Conservation (phyloP, 1,284 basidiomycete genomes). For the Malassezia pachydermatis region DNA sequence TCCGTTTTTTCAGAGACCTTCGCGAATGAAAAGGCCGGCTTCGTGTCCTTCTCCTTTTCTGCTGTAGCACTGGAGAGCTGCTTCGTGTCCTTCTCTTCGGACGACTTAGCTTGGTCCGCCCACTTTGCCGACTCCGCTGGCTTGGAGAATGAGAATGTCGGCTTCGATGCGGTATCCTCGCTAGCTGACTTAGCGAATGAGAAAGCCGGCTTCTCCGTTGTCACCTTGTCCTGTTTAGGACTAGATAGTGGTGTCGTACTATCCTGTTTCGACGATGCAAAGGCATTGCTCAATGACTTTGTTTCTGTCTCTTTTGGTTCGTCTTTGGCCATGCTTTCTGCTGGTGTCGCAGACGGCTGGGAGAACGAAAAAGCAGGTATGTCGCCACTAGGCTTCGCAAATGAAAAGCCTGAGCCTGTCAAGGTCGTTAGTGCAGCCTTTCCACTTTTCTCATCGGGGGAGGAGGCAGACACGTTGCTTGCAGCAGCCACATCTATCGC, state of each 20-base stretch:
- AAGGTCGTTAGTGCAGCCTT: too few species aligned
- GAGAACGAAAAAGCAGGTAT: too few species aligned
- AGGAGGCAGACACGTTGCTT: too few species aligned
- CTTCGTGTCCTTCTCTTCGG: too few species aligned
- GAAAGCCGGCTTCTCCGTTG: not conserved
- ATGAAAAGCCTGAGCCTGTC: too few species aligned
- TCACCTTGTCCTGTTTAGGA: not conserved
- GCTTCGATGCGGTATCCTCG: not conserved
- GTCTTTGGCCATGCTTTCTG: too few species aligned
- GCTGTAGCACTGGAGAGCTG: too few species aligned
- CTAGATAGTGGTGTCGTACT: not conserved
- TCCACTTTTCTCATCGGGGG: too few species aligned
- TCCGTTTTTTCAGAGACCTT: not conserved
- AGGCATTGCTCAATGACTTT: too few species aligned
- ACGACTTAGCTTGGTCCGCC: not conserved
- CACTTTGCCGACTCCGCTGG: conserved; percentile 3
- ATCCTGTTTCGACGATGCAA: too few species aligned
- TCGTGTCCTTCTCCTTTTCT: conserved; percentile 3
- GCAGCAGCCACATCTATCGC: too few species aligned
- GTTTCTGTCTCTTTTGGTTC: not conserved
- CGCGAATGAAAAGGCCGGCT: not conserved
- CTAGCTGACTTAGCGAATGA: not conserved
- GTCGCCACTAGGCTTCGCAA: too few species aligned
- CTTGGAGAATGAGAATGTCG: conserved; percentile 18
- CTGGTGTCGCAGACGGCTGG: not conserved